phyloP scores from a whole-genome alignment of 2,329 filamentous ascomycete genomes.

The Hirsutella rhossiliensis region DNA sequence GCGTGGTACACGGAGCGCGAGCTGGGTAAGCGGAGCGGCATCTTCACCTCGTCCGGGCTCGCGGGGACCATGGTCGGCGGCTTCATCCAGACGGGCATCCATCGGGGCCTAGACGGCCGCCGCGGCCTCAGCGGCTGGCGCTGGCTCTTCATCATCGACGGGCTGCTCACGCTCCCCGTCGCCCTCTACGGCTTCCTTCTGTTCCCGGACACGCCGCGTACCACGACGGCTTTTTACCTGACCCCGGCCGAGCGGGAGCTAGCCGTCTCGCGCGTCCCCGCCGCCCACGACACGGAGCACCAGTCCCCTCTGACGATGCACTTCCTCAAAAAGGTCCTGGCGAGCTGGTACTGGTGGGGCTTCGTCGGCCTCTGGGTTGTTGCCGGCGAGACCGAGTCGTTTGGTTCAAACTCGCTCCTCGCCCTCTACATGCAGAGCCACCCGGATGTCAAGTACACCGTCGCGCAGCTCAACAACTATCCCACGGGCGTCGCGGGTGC shows the following conservation, averaged over 20 bases:
- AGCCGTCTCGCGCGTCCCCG: slow-evolving; percentile 28
- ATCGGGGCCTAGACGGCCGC: slow-evolving; percentile 26
- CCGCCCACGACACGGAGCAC: slow-evolving; percentile 19
- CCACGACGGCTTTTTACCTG: slow-evolving; percentile 30
- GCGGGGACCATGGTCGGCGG: slow-evolving; percentile 41
- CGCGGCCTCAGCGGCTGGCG: slow-evolving; percentile 52
- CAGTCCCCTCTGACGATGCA: slow-evolving; percentile 30
- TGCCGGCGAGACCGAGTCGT: slow-evolving; percentile 60
- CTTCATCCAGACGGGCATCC: slow-evolving; percentile 51
- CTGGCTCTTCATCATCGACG: slow-evolving; percentile 62
- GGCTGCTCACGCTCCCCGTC: slow-evolving; percentile 29
- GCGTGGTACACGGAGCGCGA: slow-evolving; percentile 50
- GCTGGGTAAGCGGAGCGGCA: slow-evolving; percentile 49
- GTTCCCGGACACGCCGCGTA: slow-evolving; percentile 31
- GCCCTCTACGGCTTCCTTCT: slow-evolving; percentile 21
- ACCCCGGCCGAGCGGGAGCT: slow-evolving; percentile 31
- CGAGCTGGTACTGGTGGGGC: slow-evolving; percentile 53
- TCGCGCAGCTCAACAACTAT: slow-evolving; percentile 42
- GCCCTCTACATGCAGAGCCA: slow-evolving; percentile 37
- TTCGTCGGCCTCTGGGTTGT: slow-evolving; percentile 58
- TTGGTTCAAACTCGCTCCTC: slow-evolving; percentile 50
- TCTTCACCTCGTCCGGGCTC: slow-evolving; percentile 50
- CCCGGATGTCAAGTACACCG: slow-evolving; percentile 27
- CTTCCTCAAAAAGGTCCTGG: slow-evolving; percentile 43
- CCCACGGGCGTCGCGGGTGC: slow-evolving; percentile 43